Evolutionary conservation across 129 eudicot species (phyloP).

Genomic region (Escallonia rubra): DNA sequence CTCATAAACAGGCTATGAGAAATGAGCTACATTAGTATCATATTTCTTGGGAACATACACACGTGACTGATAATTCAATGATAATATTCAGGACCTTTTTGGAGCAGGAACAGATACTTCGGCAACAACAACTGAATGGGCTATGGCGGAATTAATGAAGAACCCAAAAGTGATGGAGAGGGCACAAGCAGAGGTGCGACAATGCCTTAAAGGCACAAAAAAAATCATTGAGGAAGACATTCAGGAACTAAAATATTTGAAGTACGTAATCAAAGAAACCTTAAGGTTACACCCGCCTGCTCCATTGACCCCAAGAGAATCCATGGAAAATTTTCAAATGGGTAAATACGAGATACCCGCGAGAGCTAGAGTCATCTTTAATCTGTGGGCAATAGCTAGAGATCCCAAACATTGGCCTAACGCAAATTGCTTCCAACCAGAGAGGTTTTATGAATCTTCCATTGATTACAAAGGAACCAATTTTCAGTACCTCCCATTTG

Average conservation of each 20-base stretch:
- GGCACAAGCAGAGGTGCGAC: conserved; percentile 43
- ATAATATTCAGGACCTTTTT: conserved; percentile 46
- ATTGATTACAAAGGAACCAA: conserved; percentile 63
- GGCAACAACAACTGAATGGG: conserved; percentile 62
- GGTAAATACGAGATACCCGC: conserved; percentile 52
- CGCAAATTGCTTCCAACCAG: conserved; percentile 50
- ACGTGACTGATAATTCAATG: no score
- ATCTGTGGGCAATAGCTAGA: conserved; percentile 49
- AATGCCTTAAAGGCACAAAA: conserved; percentile 33
- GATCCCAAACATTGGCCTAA: conserved; percentile 56
- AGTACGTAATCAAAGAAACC: conserved; percentile 66
- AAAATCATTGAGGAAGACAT: conserved; percentile 60
- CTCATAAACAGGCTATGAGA: no score
- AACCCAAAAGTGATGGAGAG: conserved; percentile 46
- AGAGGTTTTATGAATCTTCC: conserved; percentile 30
- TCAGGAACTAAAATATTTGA: conserved; percentile 56
- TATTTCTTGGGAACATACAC: no score
- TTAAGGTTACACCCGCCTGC: conserved; percentile 58
- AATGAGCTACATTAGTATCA: no score
- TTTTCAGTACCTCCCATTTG: conserved; percentile 59
- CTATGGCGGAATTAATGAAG: conserved; percentile 61
- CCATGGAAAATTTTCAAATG: conserved; percentile 38
- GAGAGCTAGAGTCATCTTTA: conserved; percentile 45
- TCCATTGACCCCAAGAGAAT: conserved; percentile 44
- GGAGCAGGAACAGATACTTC: conserved; percentile 73